Conservation (phyloP, 2,329 filamentous ascomycete genomes). For the Monilinia fructicola region DNA sequence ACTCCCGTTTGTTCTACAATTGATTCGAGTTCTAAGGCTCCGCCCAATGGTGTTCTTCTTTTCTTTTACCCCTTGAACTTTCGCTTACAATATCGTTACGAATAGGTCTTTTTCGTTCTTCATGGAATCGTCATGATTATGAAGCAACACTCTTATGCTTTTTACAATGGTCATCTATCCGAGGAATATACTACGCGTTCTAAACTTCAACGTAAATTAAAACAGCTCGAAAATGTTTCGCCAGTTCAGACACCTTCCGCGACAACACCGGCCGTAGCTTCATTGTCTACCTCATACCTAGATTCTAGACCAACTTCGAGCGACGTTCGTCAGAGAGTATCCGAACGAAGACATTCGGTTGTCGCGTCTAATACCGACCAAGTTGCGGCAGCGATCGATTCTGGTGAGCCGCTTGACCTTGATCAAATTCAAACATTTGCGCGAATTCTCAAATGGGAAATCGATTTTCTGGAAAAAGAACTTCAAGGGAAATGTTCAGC, state of each 20-base stretch:
- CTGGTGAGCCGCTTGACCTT: conserved; percentile 57
- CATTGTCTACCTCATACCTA: conserved; percentile 50
- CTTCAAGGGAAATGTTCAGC: conserved; percentile 59
- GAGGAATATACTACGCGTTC: conserved; percentile 54
- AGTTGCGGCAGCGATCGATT: conserved; percentile 62
- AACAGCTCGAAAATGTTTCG: conserved; percentile 56
- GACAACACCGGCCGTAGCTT: conserved; percentile 45
- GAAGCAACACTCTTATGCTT: conserved; percentile 67
- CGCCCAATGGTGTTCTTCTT: not conserved
- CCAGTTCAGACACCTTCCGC: conserved; percentile 47
- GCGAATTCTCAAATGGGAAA: conserved; percentile 62
- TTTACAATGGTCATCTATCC: conserved; percentile 68
- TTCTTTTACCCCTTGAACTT: not conserved
- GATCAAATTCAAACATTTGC: conserved; percentile 64
- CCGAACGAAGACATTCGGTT: conserved; percentile 38
- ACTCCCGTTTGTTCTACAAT: not conserved
- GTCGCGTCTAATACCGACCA: conserved; percentile 53
- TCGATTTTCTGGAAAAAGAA: conserved; percentile 58
- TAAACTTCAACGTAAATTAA: conserved; percentile 50
- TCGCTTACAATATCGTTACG: conserved; percentile 9
- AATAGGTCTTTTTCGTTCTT: conserved; percentile 61
- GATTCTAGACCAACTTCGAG: conserved; percentile 45
- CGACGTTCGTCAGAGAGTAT: conserved; percentile 46
- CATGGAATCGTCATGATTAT: conserved; percentile 75
- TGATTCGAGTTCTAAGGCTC: not conserved